Percentiles rank a stretch among this genome's conserved stretches.
phyloP scores from a whole-genome alignment of 2,329 filamentous ascomycete species.

The Aspergillus pseudoviridinutans region DNA sequence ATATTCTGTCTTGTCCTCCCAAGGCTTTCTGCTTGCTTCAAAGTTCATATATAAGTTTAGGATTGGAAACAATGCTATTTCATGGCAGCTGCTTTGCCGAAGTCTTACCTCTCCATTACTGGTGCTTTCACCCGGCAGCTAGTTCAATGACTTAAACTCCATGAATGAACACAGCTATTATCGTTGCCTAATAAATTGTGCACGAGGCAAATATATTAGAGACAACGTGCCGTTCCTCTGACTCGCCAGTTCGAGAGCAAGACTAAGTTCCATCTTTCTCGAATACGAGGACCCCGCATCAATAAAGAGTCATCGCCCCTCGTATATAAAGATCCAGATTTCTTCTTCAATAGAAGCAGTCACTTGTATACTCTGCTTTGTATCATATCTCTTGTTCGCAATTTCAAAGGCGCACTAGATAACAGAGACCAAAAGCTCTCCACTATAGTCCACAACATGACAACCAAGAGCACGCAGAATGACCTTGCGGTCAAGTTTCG shows the following conservation, averaged over 20 bases:
- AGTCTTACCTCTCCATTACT: no score
- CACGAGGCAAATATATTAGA: no score
- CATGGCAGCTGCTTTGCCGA: no score
- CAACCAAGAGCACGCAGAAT: conserved; percentile 8
- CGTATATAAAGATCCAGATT: background rate
- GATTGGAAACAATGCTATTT: no score
- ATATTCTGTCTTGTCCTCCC: no score
- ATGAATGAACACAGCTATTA: no score
- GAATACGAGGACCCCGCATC: background rate
- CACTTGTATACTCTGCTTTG: background rate
- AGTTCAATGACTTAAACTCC: no score
- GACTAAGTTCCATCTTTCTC: conserved; percentile 2
- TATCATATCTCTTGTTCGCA: background rate
- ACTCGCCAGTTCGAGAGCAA: conserved; percentile 16
- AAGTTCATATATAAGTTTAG: no score
- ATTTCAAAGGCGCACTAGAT: background rate
- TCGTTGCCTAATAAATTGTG: no score
- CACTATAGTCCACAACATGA: background rate
- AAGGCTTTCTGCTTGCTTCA: no score
- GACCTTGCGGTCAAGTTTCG: conserved; percentile 30
- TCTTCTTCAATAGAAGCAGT: background rate
- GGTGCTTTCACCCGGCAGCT: no score
- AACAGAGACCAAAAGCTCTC: background rate
- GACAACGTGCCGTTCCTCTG: background rate
- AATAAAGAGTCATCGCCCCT: background rate